Evolutionary conservation across 164 flowering plant genomes (phyloP).

Genomic region (Nelumbo lutea): DNA sequence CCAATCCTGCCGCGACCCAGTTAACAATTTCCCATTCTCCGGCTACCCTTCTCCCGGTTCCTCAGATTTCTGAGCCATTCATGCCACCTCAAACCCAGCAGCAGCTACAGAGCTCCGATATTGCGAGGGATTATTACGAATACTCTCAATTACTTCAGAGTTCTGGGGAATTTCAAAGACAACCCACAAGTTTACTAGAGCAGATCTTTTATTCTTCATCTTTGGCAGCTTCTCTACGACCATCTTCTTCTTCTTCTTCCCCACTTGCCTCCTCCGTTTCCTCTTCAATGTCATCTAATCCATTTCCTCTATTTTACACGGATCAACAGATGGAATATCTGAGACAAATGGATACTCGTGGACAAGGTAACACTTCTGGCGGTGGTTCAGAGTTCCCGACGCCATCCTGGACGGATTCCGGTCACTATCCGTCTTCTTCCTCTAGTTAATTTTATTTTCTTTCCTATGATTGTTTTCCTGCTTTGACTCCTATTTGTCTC

Average conservation of each 20-base stretch:
- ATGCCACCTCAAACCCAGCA: slow-evolving; percentile 14
- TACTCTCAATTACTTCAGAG: slow-evolving; percentile 41
- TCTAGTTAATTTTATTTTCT: slow-evolving; percentile 19
- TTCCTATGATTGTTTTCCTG: not conserved
- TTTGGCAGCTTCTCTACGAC: slow-evolving; percentile 12
- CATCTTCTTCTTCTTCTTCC: slow-evolving; percentile 5
- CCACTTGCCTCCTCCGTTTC: slow-evolving; percentile 7
- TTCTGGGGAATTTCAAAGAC: slow-evolving; percentile 20
- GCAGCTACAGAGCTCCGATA: slow-evolving; percentile 17
- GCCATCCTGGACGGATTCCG: slow-evolving; percentile 31
- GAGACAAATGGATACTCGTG: slow-evolving; percentile 22
- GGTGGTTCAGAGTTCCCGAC: slow-evolving; percentile 19
- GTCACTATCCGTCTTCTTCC: slow-evolving; percentile 24
- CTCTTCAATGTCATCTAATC: slow-evolving; percentile 10
- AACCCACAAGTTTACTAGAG: slow-evolving; percentile 19
- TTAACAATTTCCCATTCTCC: slow-evolving; percentile 21
- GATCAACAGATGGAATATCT: slow-evolving; percentile 22
- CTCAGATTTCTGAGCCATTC: slow-evolving; percentile 3
- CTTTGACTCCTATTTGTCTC: not conserved
- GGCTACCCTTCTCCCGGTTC: slow-evolving; percentile 19
- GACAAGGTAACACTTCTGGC: slow-evolving; percentile 2
- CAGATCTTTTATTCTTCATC: slow-evolving; percentile 30
- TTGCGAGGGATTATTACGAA: slow-evolving; percentile 29
- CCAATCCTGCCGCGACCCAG: slow-evolving; percentile 20
- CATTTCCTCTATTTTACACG: slow-evolving; percentile 22